Evolutionary conservation across 371 early-diverging fungal genomes (phyloP), one percentile per base, ranked within the genome.

Genomic region (Choanephora cucurbitarum): DNA sequence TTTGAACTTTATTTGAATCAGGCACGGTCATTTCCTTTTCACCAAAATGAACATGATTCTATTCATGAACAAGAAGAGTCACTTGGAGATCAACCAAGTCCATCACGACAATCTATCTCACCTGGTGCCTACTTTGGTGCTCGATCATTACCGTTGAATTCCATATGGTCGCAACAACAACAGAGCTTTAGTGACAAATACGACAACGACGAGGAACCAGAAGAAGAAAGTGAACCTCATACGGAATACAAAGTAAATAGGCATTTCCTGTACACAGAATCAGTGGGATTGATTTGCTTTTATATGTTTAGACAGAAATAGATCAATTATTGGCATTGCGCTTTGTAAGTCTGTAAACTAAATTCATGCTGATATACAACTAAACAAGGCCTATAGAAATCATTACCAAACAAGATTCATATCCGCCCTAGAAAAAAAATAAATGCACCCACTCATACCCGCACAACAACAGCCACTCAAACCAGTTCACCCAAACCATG

Each of bases 51-150:
- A 19, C 24, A 53, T 11, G 24, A 46, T 14, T 62, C 67, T 6
- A 28, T 64, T 23, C 67, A 71, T 39, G n/a, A n/a, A n/a, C n/a
- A n/a, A n/a, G n/a, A n/a, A 28, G 28, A 28, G 28, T 61, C 67
- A 4, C 65, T 62, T 39, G 70, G 64, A 2, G 55, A 62, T 21
- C 45, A 63, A 47, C 19, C 55, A 44, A 21, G 21, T 46, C 18
- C 48, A 52, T 37, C 10, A 28, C n/a, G 31, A 52, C 23, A 49
- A 19, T 44, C 46, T 5, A 51, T 60, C 17, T 70, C 70, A 18
- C 68, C 70, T 6, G 74, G 74, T 0, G 53, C 65, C 17, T 69
- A 70, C 42, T 73, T 70, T 57, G 62, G 55, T n/a, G 68, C 65
- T 40, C 46, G 64, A 18, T 70, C 74, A 14, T 42, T 73, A n/a